Conservation (phyloP, 331 rosid genomes). For the Acacia pycnantha region DNA sequence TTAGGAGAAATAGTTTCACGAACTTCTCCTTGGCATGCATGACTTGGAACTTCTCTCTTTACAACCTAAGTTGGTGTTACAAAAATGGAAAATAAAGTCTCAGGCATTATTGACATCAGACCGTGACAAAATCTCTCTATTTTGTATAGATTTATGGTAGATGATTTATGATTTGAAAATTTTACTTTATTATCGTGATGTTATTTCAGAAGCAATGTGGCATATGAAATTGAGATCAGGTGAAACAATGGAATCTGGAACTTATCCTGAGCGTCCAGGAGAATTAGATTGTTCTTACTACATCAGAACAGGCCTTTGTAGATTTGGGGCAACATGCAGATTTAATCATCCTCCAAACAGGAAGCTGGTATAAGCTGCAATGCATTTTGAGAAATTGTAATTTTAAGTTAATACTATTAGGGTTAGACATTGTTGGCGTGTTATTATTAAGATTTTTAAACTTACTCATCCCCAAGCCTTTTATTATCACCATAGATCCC, state of each 20-base stretch:
- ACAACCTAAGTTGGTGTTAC: slow-evolving; percentile 8
- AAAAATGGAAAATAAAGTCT: not conserved
- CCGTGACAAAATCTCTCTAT: not conserved
- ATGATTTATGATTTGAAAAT: slow-evolving; percentile 10
- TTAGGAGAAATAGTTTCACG: not conserved
- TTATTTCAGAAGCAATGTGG: slow-evolving; percentile 88
- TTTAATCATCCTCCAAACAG: slow-evolving; percentile 97
- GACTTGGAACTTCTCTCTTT: slow-evolving; percentile 21
- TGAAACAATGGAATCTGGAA: slow-evolving; percentile 84
- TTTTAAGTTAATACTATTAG: slow-evolving; percentile 8
- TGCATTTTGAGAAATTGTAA: slow-evolving; percentile 24
- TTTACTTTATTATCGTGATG: slow-evolving; percentile 27
- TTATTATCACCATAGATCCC: not conserved
- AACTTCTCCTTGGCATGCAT: slow-evolving; percentile 3
- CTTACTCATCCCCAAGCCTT: slow-evolving; percentile 4
- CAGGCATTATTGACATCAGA: not conserved
- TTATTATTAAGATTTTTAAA: not conserved
- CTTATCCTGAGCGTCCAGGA: slow-evolving; percentile 91
- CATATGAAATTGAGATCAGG: slow-evolving; percentile 83
- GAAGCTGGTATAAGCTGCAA: slow-evolving; percentile 71
- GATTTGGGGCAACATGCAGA: slow-evolving; percentile 92
- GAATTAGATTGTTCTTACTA: slow-evolving; percentile 95
- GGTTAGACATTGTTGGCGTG: slow-evolving; percentile 12
- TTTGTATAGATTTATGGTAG: not conserved
- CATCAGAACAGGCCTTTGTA: slow-evolving; percentile 93